Evolutionary conservation across 805 yeast genomes (phyloP), one percentile per base, ranked within the genome.

Genomic region (Clavispora carvajalis): DNA sequence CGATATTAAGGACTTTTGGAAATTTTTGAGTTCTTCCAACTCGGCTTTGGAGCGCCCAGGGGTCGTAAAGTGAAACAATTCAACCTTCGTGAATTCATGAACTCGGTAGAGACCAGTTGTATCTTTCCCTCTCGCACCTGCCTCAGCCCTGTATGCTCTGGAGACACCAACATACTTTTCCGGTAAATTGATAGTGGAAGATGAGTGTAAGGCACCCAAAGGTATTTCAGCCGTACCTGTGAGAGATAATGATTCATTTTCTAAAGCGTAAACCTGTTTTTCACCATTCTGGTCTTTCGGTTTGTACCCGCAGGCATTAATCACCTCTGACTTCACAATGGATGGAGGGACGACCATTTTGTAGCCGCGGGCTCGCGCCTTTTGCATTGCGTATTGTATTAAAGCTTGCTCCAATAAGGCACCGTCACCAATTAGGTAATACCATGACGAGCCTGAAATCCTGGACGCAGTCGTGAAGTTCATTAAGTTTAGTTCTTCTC

Each of bases 141-240:
- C 99, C 58, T 93, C 99, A 0, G 97, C 96, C 46, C 99, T 71
- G 57, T 81, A 93, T 46, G 95, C 79, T 47, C 97, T 71, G 39
- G 95, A 83, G 1, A 88, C 71, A 1, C 97, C 99, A 10, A 80
- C 93, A 22, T 77, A 67, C 52, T 76, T 80, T 11, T 67, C 47
- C 0, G 95, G 89, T 6, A 60, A 22, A 3, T 41, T 55, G 30
- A 82, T 64, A 0, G 66, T 61, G 18, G 69, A 66, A 41, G 82
- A 75, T 5, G 82, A 74, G 39, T 77, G 80, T 46, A 82, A 63
- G 0, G 89, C 96, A 0, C 96, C 99, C 21, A 93, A 60, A 0
- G 99, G 87, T 24, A 93, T 91, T 58, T 93, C 99, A 0, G 98
- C 96, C 0, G 99, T 93, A 1, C 98, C 99, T 0, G 91, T 81